Evolutionary conservation across 1,284 basidiomycete species (phyloP), one percentile per base, ranked within the genome.

Genomic region (Coniferiporia sulphurascens): DNA sequence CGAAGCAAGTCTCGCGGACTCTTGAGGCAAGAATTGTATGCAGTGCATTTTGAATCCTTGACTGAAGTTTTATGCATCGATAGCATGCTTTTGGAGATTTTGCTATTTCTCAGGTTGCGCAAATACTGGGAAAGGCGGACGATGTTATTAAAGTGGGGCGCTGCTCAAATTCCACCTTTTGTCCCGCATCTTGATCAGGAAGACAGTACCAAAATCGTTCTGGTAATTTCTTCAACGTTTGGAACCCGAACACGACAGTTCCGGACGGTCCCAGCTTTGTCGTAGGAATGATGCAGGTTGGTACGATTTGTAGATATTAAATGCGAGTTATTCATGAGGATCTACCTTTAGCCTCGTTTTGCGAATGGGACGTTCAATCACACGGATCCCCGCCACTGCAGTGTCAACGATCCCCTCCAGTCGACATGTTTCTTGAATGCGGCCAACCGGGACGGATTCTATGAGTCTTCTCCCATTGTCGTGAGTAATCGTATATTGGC

Each of bases 301-400:
- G 67, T 62, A 27, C 55, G 12, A 32, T 12, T 41, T 13, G 38
- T 55, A 44, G 21, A 38, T 55, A 48, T 1, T 10, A 19, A 10
- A 13, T 15, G 3, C 34, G 17, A 35, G 5, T 27, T 41, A 45
- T 32, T 22, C n/a, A 21, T 41, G 51, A n/a, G 35, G 17, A 12
- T 43, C 21, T n/a, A 34, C 13, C 4, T 36, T 7, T 59, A 86
- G 81, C 83, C 81, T 10, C 75, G 81, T 8, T 84, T 82, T 63
- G 72, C 75, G 3, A 79, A 85, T 64, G 84, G 85, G 3, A 80
- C 79, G 0, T 86, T 81, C 70, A 82, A 81, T 65, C 84, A 79
- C 62, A 86, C 84, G 4, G 84, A 86, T 67, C 85, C 85, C 0
- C 72, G 84, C 17, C 84, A 86, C 67, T 87, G 85, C 65, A 85